These are phyloP conservation scores for Phytophthora tubulina DNA, from an alignment of 352 stramenopile genomes.

Conservation along the genomic window DNA sequence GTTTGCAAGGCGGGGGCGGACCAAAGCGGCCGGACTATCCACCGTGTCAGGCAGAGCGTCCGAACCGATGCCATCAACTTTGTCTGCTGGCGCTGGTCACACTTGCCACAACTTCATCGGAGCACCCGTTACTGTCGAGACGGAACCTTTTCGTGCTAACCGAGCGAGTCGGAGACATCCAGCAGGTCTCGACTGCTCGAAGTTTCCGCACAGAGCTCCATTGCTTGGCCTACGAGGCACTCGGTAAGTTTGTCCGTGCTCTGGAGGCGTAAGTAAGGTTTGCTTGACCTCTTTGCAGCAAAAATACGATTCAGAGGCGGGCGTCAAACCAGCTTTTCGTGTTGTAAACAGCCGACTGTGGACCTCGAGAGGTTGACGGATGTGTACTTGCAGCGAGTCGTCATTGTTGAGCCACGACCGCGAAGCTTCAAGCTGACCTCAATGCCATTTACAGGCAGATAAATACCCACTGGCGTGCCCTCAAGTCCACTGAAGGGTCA, in stretches of 20 bases:
- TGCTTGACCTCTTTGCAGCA: conserved; percentile 29
- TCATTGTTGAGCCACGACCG: not conserved
- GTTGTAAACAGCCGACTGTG: conserved; percentile 7
- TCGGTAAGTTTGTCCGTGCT: conserved; percentile 20
- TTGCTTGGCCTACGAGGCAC: conserved; percentile 9
- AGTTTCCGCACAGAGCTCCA: conserved; percentile 9
- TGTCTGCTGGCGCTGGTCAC: not conserved
- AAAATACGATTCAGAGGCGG: conserved; percentile 32
- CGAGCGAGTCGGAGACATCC: conserved; percentile 28
- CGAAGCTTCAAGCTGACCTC: conserved; percentile 2
- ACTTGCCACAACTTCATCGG: conserved; percentile 1
- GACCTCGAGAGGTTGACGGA: conserved; percentile 25
- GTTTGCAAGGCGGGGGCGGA: conserved; percentile 37
- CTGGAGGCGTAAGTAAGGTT: conserved; percentile 33
- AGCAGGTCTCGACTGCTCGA: conserved; percentile 3
- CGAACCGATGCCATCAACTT: conserved; percentile 8
- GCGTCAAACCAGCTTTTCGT: conserved; percentile 15
- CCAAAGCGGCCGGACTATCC: conserved; percentile 25
- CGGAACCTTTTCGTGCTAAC: conserved; percentile 8
- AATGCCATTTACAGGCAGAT: conserved; percentile 17
- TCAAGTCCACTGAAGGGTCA: conserved; percentile 33
- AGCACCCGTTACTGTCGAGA: conserved; percentile 26
- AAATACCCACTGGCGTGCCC: conserved; percentile 18
- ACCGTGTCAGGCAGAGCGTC: conserved; percentile 17
- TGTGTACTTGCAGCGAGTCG: conserved; percentile 17